A percentile compares a stretch with the other conserved stretches of the same genome.
Conservation (phyloP, 2,329 filamentous ascomycete species). For the Colletotrichum somersetense region DNA sequence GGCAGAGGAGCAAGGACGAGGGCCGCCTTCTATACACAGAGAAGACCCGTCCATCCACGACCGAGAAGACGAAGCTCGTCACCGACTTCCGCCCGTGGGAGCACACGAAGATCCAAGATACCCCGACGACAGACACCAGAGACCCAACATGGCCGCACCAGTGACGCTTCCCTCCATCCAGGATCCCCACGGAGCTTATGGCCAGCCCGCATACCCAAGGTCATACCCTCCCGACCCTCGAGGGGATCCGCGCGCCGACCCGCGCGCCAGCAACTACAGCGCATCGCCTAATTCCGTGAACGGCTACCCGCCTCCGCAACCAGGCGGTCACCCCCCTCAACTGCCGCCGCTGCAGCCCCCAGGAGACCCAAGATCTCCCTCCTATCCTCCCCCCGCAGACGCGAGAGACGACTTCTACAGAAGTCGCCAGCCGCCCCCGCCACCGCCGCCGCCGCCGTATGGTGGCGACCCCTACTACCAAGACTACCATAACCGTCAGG, state of each 20-base stretch:
- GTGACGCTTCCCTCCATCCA: conserved; percentile 65
- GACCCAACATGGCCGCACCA: conserved; percentile 58
- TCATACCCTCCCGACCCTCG: conserved; percentile 58
- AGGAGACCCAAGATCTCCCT: conserved; percentile 40
- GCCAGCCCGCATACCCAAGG: conserved; percentile 51
- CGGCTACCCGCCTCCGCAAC: conserved; percentile 56
- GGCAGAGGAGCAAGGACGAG: conserved; percentile 44
- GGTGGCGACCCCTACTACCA: conserved; percentile 49
- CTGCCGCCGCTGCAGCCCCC: conserved; percentile 42
- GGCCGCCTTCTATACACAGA: conserved; percentile 42
- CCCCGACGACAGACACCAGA: conserved; percentile 57
- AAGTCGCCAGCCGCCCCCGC: conserved; percentile 48
- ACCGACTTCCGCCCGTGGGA: conserved; percentile 36
- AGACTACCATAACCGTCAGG: conserved; percentile 53
- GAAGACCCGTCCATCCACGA: conserved; percentile 37
- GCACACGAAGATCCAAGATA: conserved; percentile 38
- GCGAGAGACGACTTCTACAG: conserved; percentile 48
- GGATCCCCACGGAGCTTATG: conserved; percentile 56
- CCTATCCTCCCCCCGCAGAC: conserved; percentile 40
- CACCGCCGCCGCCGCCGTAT: conserved; percentile 47
- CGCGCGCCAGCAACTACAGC: conserved; percentile 48
- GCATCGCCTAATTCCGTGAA: conserved; percentile 60
- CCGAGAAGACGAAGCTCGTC: conserved; percentile 41
- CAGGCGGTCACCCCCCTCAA: conserved; percentile 35
- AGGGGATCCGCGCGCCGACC: conserved; percentile 48